These are phyloP conservation scores for Neoboletus magnificus DNA, from an alignment of 768 basidiomycete genomes.

Conservation along the genomic window DNA sequence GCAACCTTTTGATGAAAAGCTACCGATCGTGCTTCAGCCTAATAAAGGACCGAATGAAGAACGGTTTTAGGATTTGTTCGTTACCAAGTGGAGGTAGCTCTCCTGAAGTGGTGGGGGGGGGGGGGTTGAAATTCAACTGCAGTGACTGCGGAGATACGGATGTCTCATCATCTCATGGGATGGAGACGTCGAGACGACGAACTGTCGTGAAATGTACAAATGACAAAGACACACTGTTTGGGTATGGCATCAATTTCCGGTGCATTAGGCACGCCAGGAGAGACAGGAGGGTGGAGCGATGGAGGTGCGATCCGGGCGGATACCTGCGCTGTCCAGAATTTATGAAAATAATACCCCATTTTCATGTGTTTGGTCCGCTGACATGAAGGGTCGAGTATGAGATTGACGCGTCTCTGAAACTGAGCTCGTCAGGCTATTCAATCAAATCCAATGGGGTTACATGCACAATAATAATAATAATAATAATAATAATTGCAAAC, in stretches of 20 bases:
- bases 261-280: not conserved
- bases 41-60: constrained; percentile 13
- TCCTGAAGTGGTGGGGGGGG: constrained; percentile 6
- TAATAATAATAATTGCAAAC: not conserved
- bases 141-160: constrained; percentile 6
- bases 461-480: not conserved
- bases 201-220: not conserved
- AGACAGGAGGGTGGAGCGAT: constrained; percentile 1
- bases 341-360: constrained; percentile 7
- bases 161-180: constrained; percentile 1
- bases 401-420: constrained; percentile 4
- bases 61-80: constrained; percentile 1
- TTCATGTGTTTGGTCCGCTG: not conserved
- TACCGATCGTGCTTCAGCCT: constrained; percentile 15
- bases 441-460: not conserved
- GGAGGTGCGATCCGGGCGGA: constrained; percentile 9
- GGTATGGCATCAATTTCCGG: constrained; percentile 25
- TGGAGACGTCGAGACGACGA: not conserved
- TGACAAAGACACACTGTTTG: constrained; percentile 13
- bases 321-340: not conserved
- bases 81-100: constrained; percentile 22
- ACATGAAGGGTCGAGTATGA: constrained; percentile 10
- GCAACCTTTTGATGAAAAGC: constrained; percentile 19
- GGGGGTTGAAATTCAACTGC: not conserved
- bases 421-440: not conserved